Evolutionary conservation across 768 basidiomycete genomes (phyloP).

Genomic region (Panus rudis): DNA sequence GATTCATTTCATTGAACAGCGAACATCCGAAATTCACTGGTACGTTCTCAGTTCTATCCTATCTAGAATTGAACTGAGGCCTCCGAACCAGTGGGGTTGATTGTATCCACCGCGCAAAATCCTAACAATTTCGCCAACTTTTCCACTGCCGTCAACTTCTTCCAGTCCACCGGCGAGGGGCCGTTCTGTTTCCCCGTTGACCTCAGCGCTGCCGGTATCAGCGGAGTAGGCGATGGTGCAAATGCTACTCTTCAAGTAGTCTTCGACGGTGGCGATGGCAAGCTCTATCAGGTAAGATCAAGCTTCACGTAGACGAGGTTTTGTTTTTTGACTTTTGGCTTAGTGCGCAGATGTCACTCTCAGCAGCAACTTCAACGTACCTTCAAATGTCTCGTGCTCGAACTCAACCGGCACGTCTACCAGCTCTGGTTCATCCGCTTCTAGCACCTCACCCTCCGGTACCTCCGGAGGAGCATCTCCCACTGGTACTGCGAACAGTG

Average conservation of each 20-base stretch:
- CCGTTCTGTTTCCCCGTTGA: slow-evolving; percentile 59
- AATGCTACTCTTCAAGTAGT: slow-evolving; percentile 68
- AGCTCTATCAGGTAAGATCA: slow-evolving; percentile 55
- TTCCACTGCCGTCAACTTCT: slow-evolving; percentile 41
- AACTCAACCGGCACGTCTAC: slow-evolving; percentile 13
- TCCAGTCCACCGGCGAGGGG: slow-evolving; percentile 49
- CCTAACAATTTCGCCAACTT: slow-evolving; percentile 62
- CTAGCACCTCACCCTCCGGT: background rate
- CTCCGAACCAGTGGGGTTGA: slow-evolving; percentile 34
- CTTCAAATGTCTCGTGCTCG: slow-evolving; percentile 34
- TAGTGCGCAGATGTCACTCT: slow-evolving; percentile 81
- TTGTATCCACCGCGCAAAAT: slow-evolving; percentile 46
- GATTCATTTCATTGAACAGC: slow-evolving; percentile 53
- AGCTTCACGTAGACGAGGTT: no score
- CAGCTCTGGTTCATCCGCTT: background rate
- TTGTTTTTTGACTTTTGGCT: slow-evolving; percentile 1
- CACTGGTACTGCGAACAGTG: no score
- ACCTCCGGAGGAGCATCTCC: no score
- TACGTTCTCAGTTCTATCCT: slow-evolving; percentile 23
- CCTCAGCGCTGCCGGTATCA: slow-evolving; percentile 40
- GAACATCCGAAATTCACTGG: slow-evolving; percentile 57
- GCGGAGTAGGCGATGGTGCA: slow-evolving; percentile 49
- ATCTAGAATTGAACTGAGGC: background rate
- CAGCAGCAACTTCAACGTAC: slow-evolving; percentile 41
- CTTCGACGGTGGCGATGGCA: slow-evolving; percentile 63